Evolutionary conservation across 2,329 filamentous ascomycete species (phyloP), one percentile per base, ranked within the genome.

Genomic region (Claviceps purpurea): DNA sequence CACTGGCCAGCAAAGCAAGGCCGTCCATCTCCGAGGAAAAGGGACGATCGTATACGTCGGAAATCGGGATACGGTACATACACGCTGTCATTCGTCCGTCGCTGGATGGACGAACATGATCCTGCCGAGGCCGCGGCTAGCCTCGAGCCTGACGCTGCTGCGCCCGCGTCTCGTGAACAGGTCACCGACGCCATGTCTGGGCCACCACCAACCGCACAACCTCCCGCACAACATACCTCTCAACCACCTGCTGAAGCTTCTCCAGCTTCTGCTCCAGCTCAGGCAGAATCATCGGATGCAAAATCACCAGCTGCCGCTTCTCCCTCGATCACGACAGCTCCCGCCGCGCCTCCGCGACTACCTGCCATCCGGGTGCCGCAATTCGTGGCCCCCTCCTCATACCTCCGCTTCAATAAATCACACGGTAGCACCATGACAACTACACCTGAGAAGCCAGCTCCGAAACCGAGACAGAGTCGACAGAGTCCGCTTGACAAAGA

Each of bases 401-500:
- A 80, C 66, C 73, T 81, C 56, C 70, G 69, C 52, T 66, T 65
- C 55, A 66, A 66, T 60, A 62, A 63, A 54, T 61, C 65, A 44
- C 60, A 60, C 53, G 59, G 63, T 55, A 65, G 57, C 60, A 61
- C 61, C 58, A 70, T 70, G 66, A 60, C 65, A 42, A 56, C 60
- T 46, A 56, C 58, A 16, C 7, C 49, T 7, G 49, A 50, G 49
- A 42, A 45, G 45, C 56, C 60, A 30, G 54, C 57, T 34, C 50
- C 57, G 41, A 44, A 52, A 26, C 52, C 55, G 44, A 56, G 51
- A 10, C 58, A 58, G 56, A 50, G 37, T 44, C 56, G 57, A 70
- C 71, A 74, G 67, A 82, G 75, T 61, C 75, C 78, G 55, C 73
- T 87, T 54, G 86, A 91, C 67, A 81, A 76, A 70, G 86, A 90